Base-by-base conservation (phyloP, 805 yeast genomes). In the Maudiozyma pseudohumilis region DNA sequence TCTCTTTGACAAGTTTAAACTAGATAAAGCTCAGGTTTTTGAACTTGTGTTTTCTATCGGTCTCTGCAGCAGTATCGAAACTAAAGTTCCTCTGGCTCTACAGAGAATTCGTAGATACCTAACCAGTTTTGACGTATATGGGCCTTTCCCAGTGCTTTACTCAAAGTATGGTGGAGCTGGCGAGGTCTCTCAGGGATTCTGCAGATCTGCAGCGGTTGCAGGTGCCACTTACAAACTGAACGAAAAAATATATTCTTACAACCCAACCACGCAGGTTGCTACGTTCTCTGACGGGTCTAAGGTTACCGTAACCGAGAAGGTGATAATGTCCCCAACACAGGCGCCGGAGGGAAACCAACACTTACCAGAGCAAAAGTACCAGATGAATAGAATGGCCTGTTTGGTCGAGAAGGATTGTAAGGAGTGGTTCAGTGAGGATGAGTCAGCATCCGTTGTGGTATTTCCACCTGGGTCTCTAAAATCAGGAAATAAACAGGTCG, bases 121-220 rank as follows among this genome's bases (percentile, higher is more conserved):
- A 43, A 65, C 75, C 7, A 83, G 95, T 13, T 80, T 85, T 55
- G 95, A 88, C 49, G 85, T 88, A 4, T 92, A 88, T 59, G 98
- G 98, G 11, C 81, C 77, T 45, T 89, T 92, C 69, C 96, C 98
- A 2, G 94, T 84, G 10, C 69, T 89, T 65, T 80, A 80, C 50
- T 82, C 94, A 35, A 89, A 86, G 66, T 89, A 79, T 62, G 98
- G 97, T 40, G 94, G 95, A 2, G 88, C 95, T 0, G 96, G 97
- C 37, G 98, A 89, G 61, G 66, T 89, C 20, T 79, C 95, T 12
- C 98, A 89, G 64, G 98, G 96, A 2, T 89, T 92, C 60, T 89
- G 96, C 63, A 72, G 98, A 50, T 82, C 94, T 40, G 97, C 97
- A 3, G 98, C 98, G 11, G 97, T 89, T 44, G 97, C 92, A 15